Conservation (phyloP, 164 flowering plant species). For the Piper betle region DNA sequence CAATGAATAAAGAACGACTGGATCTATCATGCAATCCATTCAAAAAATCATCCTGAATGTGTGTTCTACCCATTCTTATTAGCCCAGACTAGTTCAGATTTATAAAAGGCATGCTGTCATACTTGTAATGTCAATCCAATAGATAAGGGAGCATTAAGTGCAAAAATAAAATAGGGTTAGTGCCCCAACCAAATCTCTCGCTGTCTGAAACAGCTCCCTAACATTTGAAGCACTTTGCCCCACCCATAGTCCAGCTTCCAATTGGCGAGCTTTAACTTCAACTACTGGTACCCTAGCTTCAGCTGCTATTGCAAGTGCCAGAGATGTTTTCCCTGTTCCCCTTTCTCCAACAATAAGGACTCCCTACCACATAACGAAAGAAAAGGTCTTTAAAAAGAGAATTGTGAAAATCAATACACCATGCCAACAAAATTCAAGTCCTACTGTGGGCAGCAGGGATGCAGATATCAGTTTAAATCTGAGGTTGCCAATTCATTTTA, state of each 20-base stretch:
- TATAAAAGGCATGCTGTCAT: too few species aligned
- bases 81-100: not conserved
- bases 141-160: not conserved
- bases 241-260: slow-evolving; percentile 93
- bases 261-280: slow-evolving; percentile 68
- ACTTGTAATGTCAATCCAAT: too few species aligned
- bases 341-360: slow-evolving; percentile 97
- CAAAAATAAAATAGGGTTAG: slow-evolving; percentile 1
- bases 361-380: slow-evolving; percentile 45
- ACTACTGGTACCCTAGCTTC: slow-evolving; percentile 95
- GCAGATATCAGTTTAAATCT: too few species aligned
- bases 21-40: not conserved
- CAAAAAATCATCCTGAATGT: not conserved
- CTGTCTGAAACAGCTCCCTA: slow-evolving; percentile 88
- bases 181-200: slow-evolving; percentile 74
- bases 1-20: not conserved
- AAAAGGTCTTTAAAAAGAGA: too few species aligned
- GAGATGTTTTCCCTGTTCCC: slow-evolving; percentile 92
- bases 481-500: too few species aligned
- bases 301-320: slow-evolving; percentile 90
- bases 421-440: too few species aligned
- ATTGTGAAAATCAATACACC: too few species aligned
- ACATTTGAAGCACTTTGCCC: slow-evolving; percentile 98
- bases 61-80: not conserved
- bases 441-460: too few species aligned